Conservation (phyloP, 768 basidiomycete species). For the Tulasnella sp. region DNA sequence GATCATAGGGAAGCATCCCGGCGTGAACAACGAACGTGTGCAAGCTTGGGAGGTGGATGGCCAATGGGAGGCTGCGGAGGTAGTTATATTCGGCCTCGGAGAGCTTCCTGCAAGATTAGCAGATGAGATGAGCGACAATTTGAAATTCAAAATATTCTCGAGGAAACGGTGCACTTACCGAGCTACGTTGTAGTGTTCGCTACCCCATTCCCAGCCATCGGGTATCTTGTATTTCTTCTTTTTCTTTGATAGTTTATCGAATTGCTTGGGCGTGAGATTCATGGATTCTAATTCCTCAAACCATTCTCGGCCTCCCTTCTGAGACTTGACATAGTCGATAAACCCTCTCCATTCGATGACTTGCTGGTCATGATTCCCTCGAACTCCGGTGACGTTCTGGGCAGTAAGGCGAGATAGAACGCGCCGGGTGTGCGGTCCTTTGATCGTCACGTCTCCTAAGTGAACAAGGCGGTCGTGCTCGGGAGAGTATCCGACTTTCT, state of each 20-base stretch:
- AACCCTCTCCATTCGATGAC: constrained; percentile 87
- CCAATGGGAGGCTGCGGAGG: constrained; percentile 67
- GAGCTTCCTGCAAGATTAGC: constrained; percentile 46
- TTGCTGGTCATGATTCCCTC: constrained; percentile 92
- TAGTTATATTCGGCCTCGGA: constrained; percentile 63
- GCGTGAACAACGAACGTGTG: constrained; percentile 80
- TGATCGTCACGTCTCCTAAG: constrained; percentile 77
- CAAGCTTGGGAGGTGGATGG: constrained; percentile 67
- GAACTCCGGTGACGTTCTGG: constrained; percentile 68
- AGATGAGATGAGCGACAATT: constrained; percentile 20
- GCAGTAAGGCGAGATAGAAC: constrained; percentile 62
- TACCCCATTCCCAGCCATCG: constrained; percentile 66
- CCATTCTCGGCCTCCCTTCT: constrained; percentile 55
- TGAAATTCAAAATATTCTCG: background rate
- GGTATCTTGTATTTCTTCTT: constrained; percentile 49
- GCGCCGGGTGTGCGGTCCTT: constrained; percentile 61
- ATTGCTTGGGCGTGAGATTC: constrained; percentile 38
- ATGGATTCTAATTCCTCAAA: constrained; percentile 42
- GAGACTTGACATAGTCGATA: constrained; percentile 68
- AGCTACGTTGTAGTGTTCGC: constrained; percentile 75
- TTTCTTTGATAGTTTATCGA: constrained; percentile 36
- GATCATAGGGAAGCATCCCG: constrained; percentile 73
- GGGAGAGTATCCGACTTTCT: constrained; percentile 57
- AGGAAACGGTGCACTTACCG: constrained; percentile 35
- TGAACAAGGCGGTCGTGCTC: constrained; percentile 68